These are phyloP conservation scores for Prunus salicina DNA, from an alignment of 306 rosid species.

Conservation along the genomic window DNA sequence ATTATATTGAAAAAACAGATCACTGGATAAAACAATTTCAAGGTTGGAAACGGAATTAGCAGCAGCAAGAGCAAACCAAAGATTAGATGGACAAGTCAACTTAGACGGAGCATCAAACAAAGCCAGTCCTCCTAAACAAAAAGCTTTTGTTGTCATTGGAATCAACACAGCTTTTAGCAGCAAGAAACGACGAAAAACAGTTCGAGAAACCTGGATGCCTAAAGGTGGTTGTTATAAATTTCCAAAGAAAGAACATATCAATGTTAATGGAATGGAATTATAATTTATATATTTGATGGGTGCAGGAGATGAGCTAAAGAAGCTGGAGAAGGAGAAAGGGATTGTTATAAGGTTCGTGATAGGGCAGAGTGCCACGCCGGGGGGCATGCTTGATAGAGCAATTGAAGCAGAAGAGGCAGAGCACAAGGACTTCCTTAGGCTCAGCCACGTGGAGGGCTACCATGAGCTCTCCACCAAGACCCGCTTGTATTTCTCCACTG, in stretches of 20 bases:
- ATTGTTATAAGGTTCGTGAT: slow-evolving; percentile 81
- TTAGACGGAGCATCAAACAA: slow-evolving; percentile 8
- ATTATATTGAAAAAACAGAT: slow-evolving; percentile 24
- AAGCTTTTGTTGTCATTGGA: slow-evolving; percentile 83
- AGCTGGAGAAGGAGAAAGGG: slow-evolving; percentile 77
- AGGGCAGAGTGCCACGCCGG: slow-evolving; percentile 65
- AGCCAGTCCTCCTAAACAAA: slow-evolving; percentile 15
- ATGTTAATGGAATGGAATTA: too few species aligned
- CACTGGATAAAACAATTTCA: slow-evolving; percentile 71
- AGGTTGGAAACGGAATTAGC: slow-evolving; percentile 71
- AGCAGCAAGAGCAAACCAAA: slow-evolving; percentile 42
- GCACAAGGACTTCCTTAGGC: slow-evolving; percentile 67
- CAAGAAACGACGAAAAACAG: slow-evolving; percentile 63
- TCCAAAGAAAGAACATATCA: too few species aligned
- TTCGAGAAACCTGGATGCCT: slow-evolving; percentile 85
- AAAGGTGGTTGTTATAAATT: slow-evolving; percentile 34
- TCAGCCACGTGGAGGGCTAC: slow-evolving; percentile 81
- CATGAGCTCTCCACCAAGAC: slow-evolving; percentile 88
- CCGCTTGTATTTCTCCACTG: slow-evolving; percentile 65
- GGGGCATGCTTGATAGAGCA: slow-evolving; percentile 61
- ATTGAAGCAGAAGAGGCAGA: slow-evolving; percentile 69
- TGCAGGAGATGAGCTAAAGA: slow-evolving; percentile 51
- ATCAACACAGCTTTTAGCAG: slow-evolving; percentile 93
- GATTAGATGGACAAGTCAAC: slow-evolving; percentile 13
- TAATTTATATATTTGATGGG: slow-evolving; percentile 30